These are phyloP conservation scores for Dipteronia sinensis DNA, from an alignment of 345 rosid genomes.

Conservation along the genomic window DNA sequence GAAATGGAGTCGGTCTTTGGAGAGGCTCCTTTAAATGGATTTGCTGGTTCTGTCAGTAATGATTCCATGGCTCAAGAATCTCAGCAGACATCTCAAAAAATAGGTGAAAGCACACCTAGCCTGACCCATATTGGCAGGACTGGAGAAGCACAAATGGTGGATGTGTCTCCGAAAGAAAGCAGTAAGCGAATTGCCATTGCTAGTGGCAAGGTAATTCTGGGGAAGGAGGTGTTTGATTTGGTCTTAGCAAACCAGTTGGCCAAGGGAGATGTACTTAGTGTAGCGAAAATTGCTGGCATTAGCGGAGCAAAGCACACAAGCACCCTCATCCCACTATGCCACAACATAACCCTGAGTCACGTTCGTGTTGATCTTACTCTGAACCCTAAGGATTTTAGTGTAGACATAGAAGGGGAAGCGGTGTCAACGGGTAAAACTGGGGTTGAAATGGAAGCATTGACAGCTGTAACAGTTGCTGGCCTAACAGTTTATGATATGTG, in stretches of 20 bases:
- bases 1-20: constrained; percentile 90
- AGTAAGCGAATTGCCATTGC: constrained; percentile 77
- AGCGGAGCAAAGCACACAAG: constrained; percentile 89
- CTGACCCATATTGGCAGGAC: constrained; percentile 61
- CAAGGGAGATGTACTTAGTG: constrained; percentile 94
- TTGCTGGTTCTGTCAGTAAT: constrained; percentile 36
- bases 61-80: constrained; percentile 31
- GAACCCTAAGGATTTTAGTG: constrained; percentile 62
- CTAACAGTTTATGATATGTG: constrained; percentile 98
- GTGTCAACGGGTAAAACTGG: constrained; percentile 79
- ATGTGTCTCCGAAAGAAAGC: constrained; percentile 73
- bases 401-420: constrained; percentile 84
- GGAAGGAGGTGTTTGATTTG: constrained; percentile 72
- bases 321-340: constrained; percentile 82
- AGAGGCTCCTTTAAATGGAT: constrained; percentile 52
- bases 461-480: constrained; percentile 77
- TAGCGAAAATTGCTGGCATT: constrained; percentile 90
- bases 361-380: constrained; percentile 68
- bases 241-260: constrained; percentile 79
- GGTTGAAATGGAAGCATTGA: constrained; percentile 96
- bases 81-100: constrained; percentile 23
- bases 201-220: constrained; percentile 74
- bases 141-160: constrained; percentile 95
- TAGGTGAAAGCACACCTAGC: constrained; percentile 23
- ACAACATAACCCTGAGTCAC: constrained; percentile 69